Percentiles rank a stretch among this genome's conserved stretches.
Evolutionary conservation across 352 stramenopile genomes (phyloP).

Genomic region (Globisporangium cylindrosporum): DNA sequence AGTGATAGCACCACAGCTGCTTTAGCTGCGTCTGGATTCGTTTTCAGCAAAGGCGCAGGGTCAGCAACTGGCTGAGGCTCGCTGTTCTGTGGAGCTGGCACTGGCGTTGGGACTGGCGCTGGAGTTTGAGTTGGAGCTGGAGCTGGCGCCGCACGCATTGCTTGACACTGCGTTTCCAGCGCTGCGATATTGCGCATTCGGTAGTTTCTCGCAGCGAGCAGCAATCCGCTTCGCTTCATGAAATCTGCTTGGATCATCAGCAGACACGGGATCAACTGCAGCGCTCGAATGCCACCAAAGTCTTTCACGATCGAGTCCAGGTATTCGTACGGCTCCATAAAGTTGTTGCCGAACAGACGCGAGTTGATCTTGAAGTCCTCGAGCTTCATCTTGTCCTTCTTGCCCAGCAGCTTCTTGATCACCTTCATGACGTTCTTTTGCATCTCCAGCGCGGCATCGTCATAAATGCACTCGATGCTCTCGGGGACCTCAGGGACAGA

Average conservation of each 20-base stretch:
- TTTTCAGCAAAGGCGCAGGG: neutral
- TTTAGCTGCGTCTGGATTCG: neutral
- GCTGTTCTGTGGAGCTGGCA: neutral
- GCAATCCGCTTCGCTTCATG: conserved; percentile 51
- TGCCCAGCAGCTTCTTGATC: conserved; percentile 59
- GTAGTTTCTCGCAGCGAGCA: conserved; percentile 54
- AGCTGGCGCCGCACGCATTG: conserved; percentile 1
- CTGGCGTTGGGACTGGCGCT: neutral
- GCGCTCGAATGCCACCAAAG: conserved; percentile 49
- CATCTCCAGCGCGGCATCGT: conserved; percentile 57
- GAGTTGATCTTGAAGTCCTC: conserved; percentile 85
- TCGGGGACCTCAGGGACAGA: conserved; percentile 46
- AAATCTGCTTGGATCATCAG: conserved; percentile 58
- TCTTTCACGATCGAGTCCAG: conserved; percentile 60
- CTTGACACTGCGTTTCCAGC: conserved; percentile 35
- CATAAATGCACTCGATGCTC: conserved; percentile 55
- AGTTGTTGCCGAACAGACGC: conserved; percentile 72
- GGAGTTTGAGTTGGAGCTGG: neutral
- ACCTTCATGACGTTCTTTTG: conserved; percentile 72
- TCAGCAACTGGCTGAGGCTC: neutral
- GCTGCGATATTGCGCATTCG: conserved; percentile 35
- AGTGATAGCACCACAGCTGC: neutral
- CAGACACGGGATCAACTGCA: conserved; percentile 68
- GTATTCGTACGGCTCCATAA: conserved; percentile 73
- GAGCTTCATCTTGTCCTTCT: conserved; percentile 45